Evolutionary conservation across 257 asterid genomes (phyloP).

Genomic region (Fraxinus anomala): DNA sequence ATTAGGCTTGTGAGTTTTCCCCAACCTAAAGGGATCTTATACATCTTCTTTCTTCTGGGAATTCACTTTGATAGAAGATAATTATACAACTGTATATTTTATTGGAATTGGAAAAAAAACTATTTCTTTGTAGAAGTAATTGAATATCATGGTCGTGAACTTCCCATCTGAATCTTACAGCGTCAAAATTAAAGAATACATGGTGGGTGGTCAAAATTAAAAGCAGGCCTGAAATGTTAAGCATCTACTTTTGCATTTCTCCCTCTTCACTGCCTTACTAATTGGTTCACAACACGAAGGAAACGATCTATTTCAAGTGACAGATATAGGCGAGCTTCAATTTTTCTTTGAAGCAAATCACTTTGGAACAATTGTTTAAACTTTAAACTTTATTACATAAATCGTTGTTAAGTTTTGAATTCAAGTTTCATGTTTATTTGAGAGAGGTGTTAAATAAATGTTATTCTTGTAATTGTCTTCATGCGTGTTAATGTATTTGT

Average conservation of each 20-base stretch:
- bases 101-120: not conserved
- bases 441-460: not conserved
- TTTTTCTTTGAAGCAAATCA: not conserved
- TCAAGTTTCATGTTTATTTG: not conserved
- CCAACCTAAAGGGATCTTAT: not conserved
- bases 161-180: not conserved
- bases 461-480: not conserved
- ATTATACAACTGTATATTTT: not conserved
- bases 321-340: not conserved
- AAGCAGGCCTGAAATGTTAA: too few species aligned
- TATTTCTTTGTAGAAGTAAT: not conserved
- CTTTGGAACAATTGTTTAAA: not conserved
- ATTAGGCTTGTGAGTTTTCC: not conserved
- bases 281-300: too few species aligned
- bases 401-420: not conserved
- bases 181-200: not conserved
- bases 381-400: not conserved
- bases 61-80: not conserved
- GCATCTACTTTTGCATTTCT: too few species aligned
- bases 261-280: too few species aligned
- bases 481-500: not conserved
- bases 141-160: not conserved
- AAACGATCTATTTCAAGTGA: not conserved
- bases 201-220: not conserved
- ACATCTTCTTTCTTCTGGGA: not conserved